A percentile compares a stretch with the other conserved stretches of the same genome.
These are phyloP conservation scores for Candida sphagnicola DNA, from an alignment of 805 yeast genomes.

Conservation along the genomic window DNA sequence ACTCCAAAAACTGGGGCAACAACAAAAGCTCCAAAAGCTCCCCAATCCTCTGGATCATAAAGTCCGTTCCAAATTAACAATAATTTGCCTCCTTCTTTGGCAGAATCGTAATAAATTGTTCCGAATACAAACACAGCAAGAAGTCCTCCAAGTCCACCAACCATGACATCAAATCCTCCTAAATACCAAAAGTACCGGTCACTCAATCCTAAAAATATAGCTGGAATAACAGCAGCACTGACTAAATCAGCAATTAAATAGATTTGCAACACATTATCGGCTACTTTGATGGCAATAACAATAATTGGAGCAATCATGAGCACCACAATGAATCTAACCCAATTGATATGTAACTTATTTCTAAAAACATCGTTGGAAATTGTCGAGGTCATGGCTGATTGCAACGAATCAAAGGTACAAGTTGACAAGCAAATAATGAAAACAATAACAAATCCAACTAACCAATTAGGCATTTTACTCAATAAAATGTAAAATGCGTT, in stretches of 20 bases:
- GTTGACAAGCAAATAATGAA: slow-evolving; percentile 74
- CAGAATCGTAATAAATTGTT: slow-evolving; percentile 66
- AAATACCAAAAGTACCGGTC: slow-evolving; percentile 59
- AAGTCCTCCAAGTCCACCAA: slow-evolving; percentile 81
- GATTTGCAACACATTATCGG: slow-evolving; percentile 79
- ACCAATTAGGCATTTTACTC: slow-evolving; percentile 77
- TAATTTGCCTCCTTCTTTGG: slow-evolving; percentile 72
- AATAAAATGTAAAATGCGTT: slow-evolving; percentile 72
- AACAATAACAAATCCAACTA: slow-evolving; percentile 76
- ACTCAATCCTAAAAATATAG: slow-evolving; percentile 74
- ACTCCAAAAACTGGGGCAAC: slow-evolving; percentile 84
- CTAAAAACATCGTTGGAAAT: slow-evolving; percentile 88
- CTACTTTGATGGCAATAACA: slow-evolving; percentile 77
- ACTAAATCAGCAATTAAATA: slow-evolving; percentile 88
- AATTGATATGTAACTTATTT: slow-evolving; percentile 65
- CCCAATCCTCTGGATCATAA: slow-evolving; percentile 78
- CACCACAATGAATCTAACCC: slow-evolving; percentile 66
- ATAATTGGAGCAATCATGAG: slow-evolving; percentile 82
- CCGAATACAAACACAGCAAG: slow-evolving; percentile 82
- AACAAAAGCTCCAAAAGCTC: slow-evolving; percentile 91
- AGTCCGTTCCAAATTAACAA: slow-evolving; percentile 77
- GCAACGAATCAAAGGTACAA: slow-evolving; percentile 85
- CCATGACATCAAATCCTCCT: slow-evolving; percentile 75
- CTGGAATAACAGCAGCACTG: slow-evolving; percentile 83
- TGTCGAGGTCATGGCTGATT: slow-evolving; percentile 83